Conservation (phyloP, 371 early-diverging fungal species). For the Mycotypha africana region DNA sequence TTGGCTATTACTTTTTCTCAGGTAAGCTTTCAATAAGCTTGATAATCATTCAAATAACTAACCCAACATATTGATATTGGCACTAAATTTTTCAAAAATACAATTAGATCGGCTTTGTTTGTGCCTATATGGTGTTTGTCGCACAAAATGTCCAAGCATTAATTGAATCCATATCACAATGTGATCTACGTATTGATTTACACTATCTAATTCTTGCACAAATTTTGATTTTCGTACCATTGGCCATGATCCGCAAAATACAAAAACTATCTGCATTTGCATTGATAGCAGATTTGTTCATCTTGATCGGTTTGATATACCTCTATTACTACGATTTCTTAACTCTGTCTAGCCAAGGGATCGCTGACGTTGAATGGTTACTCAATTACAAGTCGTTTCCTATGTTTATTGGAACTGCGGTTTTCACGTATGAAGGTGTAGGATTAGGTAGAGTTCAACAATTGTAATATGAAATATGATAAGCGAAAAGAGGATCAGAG, state of each 20-base stretch:
- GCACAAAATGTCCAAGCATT: slow-evolving; percentile 76
- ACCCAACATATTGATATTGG: too few relatives aligned
- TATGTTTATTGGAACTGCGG: slow-evolving; percentile 82
- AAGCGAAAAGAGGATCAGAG: not conserved
- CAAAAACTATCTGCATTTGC: slow-evolving; percentile 75
- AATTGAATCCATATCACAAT: slow-evolving; percentile 50
- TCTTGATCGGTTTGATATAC: slow-evolving; percentile 74
- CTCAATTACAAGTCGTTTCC: slow-evolving; percentile 63
- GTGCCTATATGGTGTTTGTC: slow-evolving; percentile 87
- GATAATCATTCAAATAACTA: not conserved
- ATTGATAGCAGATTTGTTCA: slow-evolving; percentile 81
- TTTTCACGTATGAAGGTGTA: slow-evolving; percentile 88
- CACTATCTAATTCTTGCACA: slow-evolving; percentile 62
- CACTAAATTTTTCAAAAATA: too few relatives aligned
- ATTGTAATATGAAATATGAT: too few relatives aligned
- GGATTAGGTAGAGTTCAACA: slow-evolving; percentile 60
- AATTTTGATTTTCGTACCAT: slow-evolving; percentile 70
- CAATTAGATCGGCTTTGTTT: slow-evolving; percentile 82
- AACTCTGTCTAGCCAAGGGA: slow-evolving; percentile 51
- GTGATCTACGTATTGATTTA: slow-evolving; percentile 22
- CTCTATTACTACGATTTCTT: slow-evolving; percentile 76
- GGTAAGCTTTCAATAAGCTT: too few relatives aligned
- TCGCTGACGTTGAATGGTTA: slow-evolving; percentile 46
- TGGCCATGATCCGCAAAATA: slow-evolving; percentile 81
- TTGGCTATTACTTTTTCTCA: slow-evolving; percentile 68